A percentile compares a stretch with the other conserved stretches of the same genome.
Evolutionary conservation across 2,329 filamentous ascomycete species (phyloP).

Genomic region (Rhinocladiella similis): DNA sequence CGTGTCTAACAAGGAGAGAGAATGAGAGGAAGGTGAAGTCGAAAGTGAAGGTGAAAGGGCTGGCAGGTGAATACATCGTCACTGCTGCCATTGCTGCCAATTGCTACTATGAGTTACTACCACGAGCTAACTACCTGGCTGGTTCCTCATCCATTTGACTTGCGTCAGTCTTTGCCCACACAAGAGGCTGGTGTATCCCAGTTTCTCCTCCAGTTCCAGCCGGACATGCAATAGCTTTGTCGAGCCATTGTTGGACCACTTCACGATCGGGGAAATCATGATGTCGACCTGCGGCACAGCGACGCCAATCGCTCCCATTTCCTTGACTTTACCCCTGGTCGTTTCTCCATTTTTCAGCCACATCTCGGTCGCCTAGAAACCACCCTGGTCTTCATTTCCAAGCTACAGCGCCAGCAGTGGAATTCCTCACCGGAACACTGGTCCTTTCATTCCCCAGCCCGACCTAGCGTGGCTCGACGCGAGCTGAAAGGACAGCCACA

Average conservation of each 20-base stretch:
- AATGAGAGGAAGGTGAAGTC: background rate
- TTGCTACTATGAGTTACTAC: too few relatives aligned
- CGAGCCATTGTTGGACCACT: background rate
- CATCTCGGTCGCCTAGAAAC: background rate
- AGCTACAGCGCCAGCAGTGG: background rate
- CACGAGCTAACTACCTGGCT: too few relatives aligned
- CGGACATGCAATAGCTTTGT: background rate
- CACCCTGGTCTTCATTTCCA: background rate
- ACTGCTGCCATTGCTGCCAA: too few relatives aligned
- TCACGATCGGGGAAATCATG: background rate
- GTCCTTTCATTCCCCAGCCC: background rate
- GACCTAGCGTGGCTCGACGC: background rate
- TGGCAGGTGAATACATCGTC: too few relatives aligned
- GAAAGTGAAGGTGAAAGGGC: too few relatives aligned
- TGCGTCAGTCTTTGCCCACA: background rate
- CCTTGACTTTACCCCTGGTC: background rate
- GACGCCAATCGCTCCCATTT: background rate
- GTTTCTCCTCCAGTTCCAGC: too few relatives aligned
- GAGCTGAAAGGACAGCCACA: background rate
- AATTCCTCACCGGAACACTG: background rate
- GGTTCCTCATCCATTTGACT: too few relatives aligned
- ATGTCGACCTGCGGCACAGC: background rate
- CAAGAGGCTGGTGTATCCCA: background rate
- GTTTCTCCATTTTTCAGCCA: conserved; percentile 1
- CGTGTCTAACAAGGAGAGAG: background rate